phyloP scores from a whole-genome alignment of 148 eudicot genomes.

The Chenopodium album region DNA sequence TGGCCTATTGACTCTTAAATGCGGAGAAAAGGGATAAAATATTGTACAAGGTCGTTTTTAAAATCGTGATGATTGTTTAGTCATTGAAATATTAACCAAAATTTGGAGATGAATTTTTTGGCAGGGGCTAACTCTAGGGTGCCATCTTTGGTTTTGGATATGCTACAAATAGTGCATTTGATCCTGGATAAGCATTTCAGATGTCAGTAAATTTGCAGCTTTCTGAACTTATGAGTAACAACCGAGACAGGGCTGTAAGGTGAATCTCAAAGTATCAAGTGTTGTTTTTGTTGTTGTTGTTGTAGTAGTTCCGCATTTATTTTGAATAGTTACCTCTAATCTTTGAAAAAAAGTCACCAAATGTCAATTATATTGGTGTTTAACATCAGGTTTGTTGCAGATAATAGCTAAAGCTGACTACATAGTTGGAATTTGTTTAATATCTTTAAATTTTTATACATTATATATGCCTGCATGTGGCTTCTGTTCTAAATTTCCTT shows the following conservation, averaged over 20 bases:
- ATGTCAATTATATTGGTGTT: background rate
- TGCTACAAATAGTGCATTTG: constrained; percentile 2
- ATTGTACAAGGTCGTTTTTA: background rate
- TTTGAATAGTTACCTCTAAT: background rate
- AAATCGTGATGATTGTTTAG: background rate
- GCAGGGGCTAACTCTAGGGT: constrained; percentile 21
- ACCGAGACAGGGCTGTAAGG: constrained; percentile 28
- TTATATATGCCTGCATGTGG: background rate
- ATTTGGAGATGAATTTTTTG: constrained; percentile 2
- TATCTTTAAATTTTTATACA: background rate
- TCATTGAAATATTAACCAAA: background rate
- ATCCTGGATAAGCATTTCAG: constrained; percentile 6
- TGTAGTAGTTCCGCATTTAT: background rate
- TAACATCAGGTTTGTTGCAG: background rate
- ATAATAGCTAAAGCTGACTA: background rate
- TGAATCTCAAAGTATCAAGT: constrained; percentile 7
- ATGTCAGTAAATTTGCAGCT: constrained; percentile 14
- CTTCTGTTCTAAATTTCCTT: constrained; percentile 2
- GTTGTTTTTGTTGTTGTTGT: background rate
- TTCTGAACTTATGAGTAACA: constrained; percentile 9
- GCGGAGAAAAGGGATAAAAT: constrained; percentile 4
- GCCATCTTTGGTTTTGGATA: background rate
- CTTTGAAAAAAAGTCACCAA: background rate
- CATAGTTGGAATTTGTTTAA: background rate
- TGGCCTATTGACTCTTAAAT: background rate